These are phyloP conservation scores for Melastoma malabathricum DNA, from an alignment of 345 rosid genomes.

Conservation along the genomic window DNA sequence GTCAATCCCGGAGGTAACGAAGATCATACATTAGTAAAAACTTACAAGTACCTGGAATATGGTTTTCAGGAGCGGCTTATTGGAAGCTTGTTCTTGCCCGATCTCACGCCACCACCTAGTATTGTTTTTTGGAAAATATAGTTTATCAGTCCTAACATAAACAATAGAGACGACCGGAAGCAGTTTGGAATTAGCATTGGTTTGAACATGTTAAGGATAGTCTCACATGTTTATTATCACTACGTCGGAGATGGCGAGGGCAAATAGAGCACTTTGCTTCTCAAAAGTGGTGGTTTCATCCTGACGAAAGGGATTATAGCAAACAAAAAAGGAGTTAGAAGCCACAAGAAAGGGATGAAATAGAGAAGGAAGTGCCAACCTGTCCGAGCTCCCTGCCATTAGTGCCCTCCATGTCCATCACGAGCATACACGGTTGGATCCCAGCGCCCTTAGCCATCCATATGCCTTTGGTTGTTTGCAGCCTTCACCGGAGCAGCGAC, in stretches of 20 bases:
- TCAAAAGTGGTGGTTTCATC: slow-evolving; percentile 95
- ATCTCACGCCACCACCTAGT: slow-evolving; percentile 96
- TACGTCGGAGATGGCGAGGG: slow-evolving; percentile 87
- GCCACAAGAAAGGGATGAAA: neutral
- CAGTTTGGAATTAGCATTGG: neutral
- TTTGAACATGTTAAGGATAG: neutral
- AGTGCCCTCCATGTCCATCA: slow-evolving; percentile 94
- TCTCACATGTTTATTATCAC: slow-evolving; percentile 94
- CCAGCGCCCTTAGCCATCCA: slow-evolving; percentile 81
- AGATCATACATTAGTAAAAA: neutral
- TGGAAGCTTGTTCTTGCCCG: slow-evolving; percentile 90
- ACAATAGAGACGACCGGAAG: neutral
- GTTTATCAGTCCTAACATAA: too few relatives aligned
- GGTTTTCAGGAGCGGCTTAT: slow-evolving; percentile 79
- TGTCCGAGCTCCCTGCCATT: slow-evolving; percentile 95
- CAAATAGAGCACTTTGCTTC: slow-evolving; percentile 94
- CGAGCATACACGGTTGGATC: slow-evolving; percentile 66
- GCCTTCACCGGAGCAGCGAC: slow-evolving; percentile 32
- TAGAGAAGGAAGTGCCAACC: slow-evolving; percentile 19
- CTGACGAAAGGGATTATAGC: slow-evolving; percentile 20
- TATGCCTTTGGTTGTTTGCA: slow-evolving; percentile 88
- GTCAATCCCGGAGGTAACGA: neutral
- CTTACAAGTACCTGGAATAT: slow-evolving; percentile 58
- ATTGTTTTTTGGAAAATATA: slow-evolving; percentile 7
- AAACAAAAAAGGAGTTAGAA: slow-evolving; percentile 2